A percentile compares a stretch with the other conserved stretches of the same genome.
Conservation (phyloP, 495 filamentous ascomycete genomes). For the Aspergillus sparsus region DNA sequence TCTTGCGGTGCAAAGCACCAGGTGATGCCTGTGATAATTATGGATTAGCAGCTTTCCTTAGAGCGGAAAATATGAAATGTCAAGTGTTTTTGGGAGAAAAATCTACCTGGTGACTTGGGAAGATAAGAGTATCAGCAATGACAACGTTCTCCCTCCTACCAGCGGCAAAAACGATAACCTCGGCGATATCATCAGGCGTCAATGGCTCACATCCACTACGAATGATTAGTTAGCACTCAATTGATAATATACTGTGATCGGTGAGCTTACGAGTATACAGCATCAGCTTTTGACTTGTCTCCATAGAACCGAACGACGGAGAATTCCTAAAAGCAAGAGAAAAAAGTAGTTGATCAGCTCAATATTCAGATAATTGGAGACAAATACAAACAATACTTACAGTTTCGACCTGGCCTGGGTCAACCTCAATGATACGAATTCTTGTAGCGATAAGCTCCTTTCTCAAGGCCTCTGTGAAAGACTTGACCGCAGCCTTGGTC, state of each 20-base stretch:
- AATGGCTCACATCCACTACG: slow-evolving; percentile 81
- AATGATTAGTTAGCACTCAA: slow-evolving; percentile 13
- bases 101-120: slow-evolving; percentile 85
- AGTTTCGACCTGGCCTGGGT: slow-evolving; percentile 96
- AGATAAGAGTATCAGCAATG: slow-evolving; percentile 87
- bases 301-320: slow-evolving; percentile 90
- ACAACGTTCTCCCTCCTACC: slow-evolving; percentile 93
- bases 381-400: slow-evolving; percentile 43
- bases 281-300: slow-evolving; percentile 92
- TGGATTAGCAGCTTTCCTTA: too few species aligned
- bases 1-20: slow-evolving; percentile 1
- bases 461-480: slow-evolving; percentile 84
- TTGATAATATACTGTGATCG: background rate
- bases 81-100: background rate
- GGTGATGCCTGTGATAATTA: background rate
- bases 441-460: slow-evolving; percentile 86
- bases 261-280: slow-evolving; percentile 81
- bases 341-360: slow-evolving; percentile 15
- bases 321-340: slow-evolving; percentile 64
- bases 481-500: slow-evolving; percentile 88
- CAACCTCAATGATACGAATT: slow-evolving; percentile 88
- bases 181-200: slow-evolving; percentile 92
- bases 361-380: background rate
- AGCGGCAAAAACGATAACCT: slow-evolving; percentile 89
- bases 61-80: too few species aligned